These are phyloP conservation scores for Hanseniaspora occidentalis DNA, from an alignment of 805 yeast species.

Conservation along the genomic window DNA sequence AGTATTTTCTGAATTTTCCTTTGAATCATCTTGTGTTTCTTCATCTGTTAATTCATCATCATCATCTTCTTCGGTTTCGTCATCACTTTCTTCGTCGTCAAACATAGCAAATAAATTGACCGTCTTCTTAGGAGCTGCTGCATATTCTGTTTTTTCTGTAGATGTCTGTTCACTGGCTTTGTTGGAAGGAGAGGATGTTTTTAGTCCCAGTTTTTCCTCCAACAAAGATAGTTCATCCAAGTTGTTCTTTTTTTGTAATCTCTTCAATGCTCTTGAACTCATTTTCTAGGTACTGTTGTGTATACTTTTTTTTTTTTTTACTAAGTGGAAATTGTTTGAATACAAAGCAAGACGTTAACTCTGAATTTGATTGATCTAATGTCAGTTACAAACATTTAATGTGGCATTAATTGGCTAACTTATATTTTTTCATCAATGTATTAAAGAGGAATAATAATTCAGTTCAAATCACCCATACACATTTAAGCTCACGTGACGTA, in stretches of 20 bases:
- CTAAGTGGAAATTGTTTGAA: no score
- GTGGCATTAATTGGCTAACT: no score
- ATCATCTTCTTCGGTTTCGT: constrained; percentile 8
- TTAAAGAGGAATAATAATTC: no score
- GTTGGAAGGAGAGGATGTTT: no score
- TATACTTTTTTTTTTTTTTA: not conserved
- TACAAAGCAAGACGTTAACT: no score
- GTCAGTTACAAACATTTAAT: no score
- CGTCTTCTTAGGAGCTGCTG: constrained; percentile 4
- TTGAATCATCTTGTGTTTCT: constrained; percentile 3
- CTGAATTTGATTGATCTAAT: no score
- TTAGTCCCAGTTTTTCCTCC: constrained; percentile 1
- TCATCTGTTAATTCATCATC: constrained; percentile 4
- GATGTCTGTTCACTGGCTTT: not conserved
- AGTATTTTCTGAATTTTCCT: constrained; percentile 2
- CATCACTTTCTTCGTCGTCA: constrained; percentile 13
- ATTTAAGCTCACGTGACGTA: no score
- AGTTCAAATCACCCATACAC: no score
- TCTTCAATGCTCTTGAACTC: constrained; percentile 27
- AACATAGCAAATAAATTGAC: constrained; percentile 16
- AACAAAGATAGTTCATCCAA: constrained; percentile 15
- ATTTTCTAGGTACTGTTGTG: constrained; percentile 7
- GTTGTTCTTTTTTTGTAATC: constrained; percentile 18
- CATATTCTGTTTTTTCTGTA: constrained; percentile 2
- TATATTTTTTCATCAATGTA: no score